A percentile compares a stretch with the other conserved stretches of the same genome.
Conservation (phyloP, 495 filamentous ascomycete species). For the Neurospora tetraspora region DNA sequence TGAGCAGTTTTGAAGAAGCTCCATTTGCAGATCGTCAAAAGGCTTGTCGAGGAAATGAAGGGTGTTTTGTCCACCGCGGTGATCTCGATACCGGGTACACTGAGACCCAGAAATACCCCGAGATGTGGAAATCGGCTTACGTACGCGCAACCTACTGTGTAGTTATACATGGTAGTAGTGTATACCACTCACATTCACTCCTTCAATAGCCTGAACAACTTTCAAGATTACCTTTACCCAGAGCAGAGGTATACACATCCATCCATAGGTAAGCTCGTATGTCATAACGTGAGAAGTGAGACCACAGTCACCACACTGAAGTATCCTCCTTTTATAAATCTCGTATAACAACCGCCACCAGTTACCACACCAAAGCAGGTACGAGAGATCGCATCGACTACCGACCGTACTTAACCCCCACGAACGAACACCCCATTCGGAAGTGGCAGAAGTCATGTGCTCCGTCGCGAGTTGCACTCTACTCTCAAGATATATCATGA, state of each 20-base stretch:
- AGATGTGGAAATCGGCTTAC: background rate
- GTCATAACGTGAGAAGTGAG: background rate
- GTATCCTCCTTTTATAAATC: background rate
- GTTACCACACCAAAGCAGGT: background rate
- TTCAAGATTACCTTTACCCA: background rate
- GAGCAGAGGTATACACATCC: background rate
- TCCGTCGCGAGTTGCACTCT: too few relatives aligned
- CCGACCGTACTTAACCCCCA: background rate
- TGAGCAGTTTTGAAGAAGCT: background rate
- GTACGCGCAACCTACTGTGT: background rate
- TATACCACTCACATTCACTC: background rate
- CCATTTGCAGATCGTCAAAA: background rate
- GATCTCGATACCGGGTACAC: background rate
- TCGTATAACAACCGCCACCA: background rate
- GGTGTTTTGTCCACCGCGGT: background rate
- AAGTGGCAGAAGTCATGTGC: background rate
- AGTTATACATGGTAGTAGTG: background rate
- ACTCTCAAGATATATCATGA: too few relatives aligned
- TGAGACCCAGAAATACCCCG: background rate
- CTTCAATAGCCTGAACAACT: background rate
- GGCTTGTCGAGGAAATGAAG: background rate
- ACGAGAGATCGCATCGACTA: background rate
- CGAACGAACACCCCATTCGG: background rate
- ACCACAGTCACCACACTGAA: background rate
- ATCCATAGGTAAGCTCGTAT: background rate